Evolutionary conservation across 768 basidiomycete species (phyloP).

Genomic region (Lentinula sp.): DNA sequence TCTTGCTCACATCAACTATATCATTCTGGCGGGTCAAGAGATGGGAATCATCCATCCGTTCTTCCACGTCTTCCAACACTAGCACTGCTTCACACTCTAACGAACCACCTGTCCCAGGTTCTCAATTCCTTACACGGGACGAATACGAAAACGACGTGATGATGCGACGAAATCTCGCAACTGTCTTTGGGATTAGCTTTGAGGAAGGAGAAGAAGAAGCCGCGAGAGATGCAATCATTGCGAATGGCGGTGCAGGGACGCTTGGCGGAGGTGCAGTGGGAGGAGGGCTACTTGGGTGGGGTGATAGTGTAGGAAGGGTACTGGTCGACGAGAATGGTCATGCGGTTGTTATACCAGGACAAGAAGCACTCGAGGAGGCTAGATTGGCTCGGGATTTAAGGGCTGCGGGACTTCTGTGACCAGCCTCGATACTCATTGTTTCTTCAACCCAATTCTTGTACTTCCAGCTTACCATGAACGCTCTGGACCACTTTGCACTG

Average conservation of each 20-base stretch:
- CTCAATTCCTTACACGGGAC: conserved; percentile 29
- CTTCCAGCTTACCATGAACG: neutral
- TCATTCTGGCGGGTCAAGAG: conserved; percentile 82
- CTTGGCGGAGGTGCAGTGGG: neutral
- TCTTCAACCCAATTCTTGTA: neutral
- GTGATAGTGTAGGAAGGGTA: neutral
- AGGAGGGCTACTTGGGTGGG: conserved; percentile 3
- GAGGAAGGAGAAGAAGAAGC: conserved; percentile 26
- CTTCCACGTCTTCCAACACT: conserved; percentile 15
- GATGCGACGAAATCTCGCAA: conserved; percentile 44
- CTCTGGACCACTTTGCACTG: neutral
- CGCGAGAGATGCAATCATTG: neutral
- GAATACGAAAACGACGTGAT: conserved; percentile 46
- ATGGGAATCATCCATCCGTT: conserved; percentile 70
- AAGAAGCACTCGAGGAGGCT: conserved; percentile 31
- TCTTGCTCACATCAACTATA: conserved; percentile 77
- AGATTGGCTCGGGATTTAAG: conserved; percentile 43
- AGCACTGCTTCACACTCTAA: conserved; percentile 13
- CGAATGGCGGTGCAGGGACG: neutral
- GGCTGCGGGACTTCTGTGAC: conserved; percentile 47
- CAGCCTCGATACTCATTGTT: neutral
- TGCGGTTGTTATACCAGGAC: conserved; percentile 21
- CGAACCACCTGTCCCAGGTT: neutral
- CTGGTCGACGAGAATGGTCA: conserved; percentile 18
- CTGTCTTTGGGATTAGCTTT: conserved; percentile 43